A percentile compares a stretch with the other conserved stretches of the same genome.
phyloP scores from a whole-genome alignment of 306 rosid species.

The Citrullus amarus region DNA sequence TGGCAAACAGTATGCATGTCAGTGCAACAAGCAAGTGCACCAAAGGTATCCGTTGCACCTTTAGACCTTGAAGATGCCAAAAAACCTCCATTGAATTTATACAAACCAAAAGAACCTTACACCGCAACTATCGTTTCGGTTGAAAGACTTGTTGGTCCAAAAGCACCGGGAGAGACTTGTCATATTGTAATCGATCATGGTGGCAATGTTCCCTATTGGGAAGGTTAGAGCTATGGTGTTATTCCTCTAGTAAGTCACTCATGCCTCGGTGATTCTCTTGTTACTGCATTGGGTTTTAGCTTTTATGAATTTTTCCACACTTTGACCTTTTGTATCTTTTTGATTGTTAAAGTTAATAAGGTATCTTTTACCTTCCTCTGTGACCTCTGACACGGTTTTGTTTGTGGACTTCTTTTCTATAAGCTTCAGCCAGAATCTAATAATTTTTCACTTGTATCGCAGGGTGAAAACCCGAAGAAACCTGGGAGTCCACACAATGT shows the following conservation, averaged over 20 bases:
- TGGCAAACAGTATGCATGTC: too few species aligned
- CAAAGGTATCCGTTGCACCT: too few species aligned
- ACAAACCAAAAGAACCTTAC: conserved; percentile 27
- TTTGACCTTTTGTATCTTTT: not conserved
- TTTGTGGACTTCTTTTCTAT: not conserved
- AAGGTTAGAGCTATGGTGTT: conserved; percentile 96
- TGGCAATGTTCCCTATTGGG: conserved; percentile 97
- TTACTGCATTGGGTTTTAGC: not conserved
- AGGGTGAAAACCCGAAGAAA: conserved; percentile 97
- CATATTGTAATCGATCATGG: conserved; percentile 92
- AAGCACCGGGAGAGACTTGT: conserved; percentile 97
- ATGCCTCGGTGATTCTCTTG: not conserved
- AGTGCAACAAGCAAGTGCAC: too few species aligned
- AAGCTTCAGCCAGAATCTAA: not conserved
- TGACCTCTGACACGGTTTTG: not conserved
- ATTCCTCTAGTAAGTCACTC: conserved; percentile 76
- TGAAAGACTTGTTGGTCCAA: conserved; percentile 84
- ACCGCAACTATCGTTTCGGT: conserved; percentile 91
- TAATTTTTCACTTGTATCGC: conserved; percentile 16
- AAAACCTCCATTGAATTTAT: too few species aligned
- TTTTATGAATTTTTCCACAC: not conserved
- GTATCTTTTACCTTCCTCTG: not conserved
- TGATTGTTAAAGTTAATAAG: not conserved
- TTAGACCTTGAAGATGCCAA: too few species aligned
- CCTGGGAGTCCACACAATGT: conserved; percentile 80